Base-by-base conservation (phyloP, 441 rosid genomes). In the Manihot esculenta region DNA sequence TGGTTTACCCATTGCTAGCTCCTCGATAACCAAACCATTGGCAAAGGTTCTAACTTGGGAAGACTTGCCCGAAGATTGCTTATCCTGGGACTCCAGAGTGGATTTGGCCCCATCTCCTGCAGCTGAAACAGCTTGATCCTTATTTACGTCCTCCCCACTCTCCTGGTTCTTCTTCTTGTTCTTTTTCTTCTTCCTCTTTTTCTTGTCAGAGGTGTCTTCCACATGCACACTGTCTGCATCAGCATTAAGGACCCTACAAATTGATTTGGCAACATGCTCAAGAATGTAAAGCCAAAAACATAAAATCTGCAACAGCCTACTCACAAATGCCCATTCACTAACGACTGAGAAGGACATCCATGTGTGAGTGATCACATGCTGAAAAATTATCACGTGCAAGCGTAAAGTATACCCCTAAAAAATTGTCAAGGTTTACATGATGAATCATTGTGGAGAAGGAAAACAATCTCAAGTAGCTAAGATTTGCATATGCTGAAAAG, bases 11-110 rank as follows among this genome's bases (percentile, higher is more conserved):
- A 95, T 87, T 64, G 73, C 78, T 65, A 95, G 48, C 80, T 93
- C 96, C 83, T 95, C 91, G 53, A 95, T 85, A 62, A 87, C 83
- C 76, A 95, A 83, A 55, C 99, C 99, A 74, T 93, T 91, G 5
- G 93, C 74, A 71, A 83, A 89, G 64, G 89, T 86, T 78, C 96
- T 85, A 71, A 72, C 80, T 68, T 86, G 88, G 54, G 92, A 86
- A 65, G 94, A 69, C 73, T 88, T 90, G 71, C 72, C 69, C 48
- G 78, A 73, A 63, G 73, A 64, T 77, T 81, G 72, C 27, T 79
- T 78, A 73, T 72, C 75, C 48, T 76, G 78, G 7, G 82, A 68
- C 62, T 68, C 73, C 64, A 56, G 24, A 61, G 79, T n/a, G n/a
- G 87, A 60, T 20, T 74, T 80, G 15, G 42, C 72, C 75, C 85